Conservation (phyloP, 495 filamentous ascomycete genomes). For the Sporormia fimetaria region DNA sequence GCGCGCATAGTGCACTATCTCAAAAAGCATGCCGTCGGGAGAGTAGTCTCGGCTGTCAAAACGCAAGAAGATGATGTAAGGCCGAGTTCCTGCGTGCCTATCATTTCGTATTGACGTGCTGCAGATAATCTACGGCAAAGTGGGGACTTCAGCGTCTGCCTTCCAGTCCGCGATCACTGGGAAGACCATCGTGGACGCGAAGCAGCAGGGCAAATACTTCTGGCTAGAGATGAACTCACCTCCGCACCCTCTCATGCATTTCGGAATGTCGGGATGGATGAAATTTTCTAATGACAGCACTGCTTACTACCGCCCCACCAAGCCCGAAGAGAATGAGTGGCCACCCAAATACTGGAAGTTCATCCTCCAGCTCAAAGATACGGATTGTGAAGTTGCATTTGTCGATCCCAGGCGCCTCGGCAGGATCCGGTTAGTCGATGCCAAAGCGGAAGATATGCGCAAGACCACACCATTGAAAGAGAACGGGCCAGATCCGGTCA, state of each 20-base stretch:
- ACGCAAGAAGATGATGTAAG: slow-evolving; percentile 53
- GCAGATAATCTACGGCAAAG: slow-evolving; percentile 73
- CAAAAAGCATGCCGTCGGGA: slow-evolving; percentile 67
- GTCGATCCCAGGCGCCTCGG: slow-evolving; percentile 67
- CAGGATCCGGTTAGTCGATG: slow-evolving; percentile 72
- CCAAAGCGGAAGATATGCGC: slow-evolving; percentile 60
- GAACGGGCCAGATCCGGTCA: slow-evolving; percentile 87
- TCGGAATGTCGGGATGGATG: slow-evolving; percentile 87
- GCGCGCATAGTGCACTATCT: slow-evolving; percentile 78
- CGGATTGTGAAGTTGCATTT: slow-evolving; percentile 65
- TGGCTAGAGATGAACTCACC: slow-evolving; percentile 63
- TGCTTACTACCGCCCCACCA: slow-evolving; percentile 65
- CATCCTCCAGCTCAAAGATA: slow-evolving; percentile 50
- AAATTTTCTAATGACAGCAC: slow-evolving; percentile 66
- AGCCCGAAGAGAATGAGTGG: slow-evolving; percentile 53
- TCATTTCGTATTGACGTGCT: background rate
- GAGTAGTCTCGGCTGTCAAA: slow-evolving; percentile 58
- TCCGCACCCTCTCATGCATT: slow-evolving; percentile 84
- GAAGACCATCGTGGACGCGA: slow-evolving; percentile 62
- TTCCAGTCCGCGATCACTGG: slow-evolving; percentile 64
- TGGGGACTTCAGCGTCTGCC: slow-evolving; percentile 58
- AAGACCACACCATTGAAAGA: slow-evolving; percentile 67
- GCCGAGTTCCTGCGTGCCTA: background rate
- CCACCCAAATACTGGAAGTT: slow-evolving; percentile 90
- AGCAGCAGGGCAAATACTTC: slow-evolving; percentile 92